Base-by-base conservation (phyloP, 2,329 filamentous ascomycete species). In the Fusarium ambrosium region DNA sequence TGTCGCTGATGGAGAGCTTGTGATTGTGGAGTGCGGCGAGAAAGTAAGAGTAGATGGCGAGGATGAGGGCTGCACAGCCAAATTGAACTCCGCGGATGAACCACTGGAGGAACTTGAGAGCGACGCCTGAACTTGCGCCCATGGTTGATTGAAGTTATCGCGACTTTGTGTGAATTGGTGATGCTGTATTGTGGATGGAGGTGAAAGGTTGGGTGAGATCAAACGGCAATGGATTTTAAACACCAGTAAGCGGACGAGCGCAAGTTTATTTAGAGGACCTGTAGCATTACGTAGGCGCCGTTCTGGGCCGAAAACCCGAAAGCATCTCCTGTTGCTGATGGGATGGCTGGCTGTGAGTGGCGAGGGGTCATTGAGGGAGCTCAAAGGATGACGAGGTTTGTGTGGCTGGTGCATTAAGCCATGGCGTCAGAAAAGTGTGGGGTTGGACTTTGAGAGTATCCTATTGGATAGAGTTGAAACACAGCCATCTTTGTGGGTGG, bases 21-120 rank as follows among this genome's bases (percentile, higher is more conserved):
- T 94, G 90, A 79, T 92, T 90, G 71, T 89, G 82, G 16, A 95
- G 89, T 10, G 93, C 89, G 10, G 93, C 91, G 60, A 98, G 90
- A 87, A 95, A 97, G 87, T 97, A 98, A 60, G 92, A 92, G 87
- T 93, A 95, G 79, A 97, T 89, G 76, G 89, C 93, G 71, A 98
- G 89, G 71, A 96, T 89, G 75, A 97, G 88, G 69, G 88, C 91
- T 10, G 92, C 88, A 82, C 91, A 94, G 80, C 90, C 87, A 83
- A 97, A 93, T 79, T 94, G 90, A 66, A 98, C 84, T 74, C 89
- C 84, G 76, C 96, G 94, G 79, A 97, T 86, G 81, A 92, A 87
- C 81, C 92, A 93, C 79, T 94, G 92, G 56, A 89, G 69, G 69
- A 89, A 84, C 79, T 94, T 94, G 78, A 97, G 90, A 77, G 90